Base-by-base conservation (phyloP, 2,329 filamentous ascomycete species). In the Lojkania enalia region DNA sequence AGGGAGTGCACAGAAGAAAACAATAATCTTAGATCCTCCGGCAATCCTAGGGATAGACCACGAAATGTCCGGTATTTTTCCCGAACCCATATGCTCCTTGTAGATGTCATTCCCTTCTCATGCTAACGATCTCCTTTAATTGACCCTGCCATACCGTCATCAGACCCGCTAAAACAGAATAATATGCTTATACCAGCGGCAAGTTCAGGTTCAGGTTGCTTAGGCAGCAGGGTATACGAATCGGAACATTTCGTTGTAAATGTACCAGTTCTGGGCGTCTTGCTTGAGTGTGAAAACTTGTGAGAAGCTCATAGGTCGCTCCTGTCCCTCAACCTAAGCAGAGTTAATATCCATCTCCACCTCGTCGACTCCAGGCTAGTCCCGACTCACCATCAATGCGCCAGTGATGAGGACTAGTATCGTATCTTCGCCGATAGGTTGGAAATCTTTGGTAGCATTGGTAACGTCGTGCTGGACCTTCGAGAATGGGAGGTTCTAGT, bases 231-330 rank as follows among this genome's bases (percentile, higher is more conserved):
- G 70, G 73, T 88, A 92, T 59, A 96, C 82, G 51, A 97, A 82
- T 75, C 88, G 88, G 84, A 97, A 97, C 70, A 97, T 76, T 72
- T 97, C 92, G 79, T 97, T 96, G 77, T 85, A 86, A 69, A 97
- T 87, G 71, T 83, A 96, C 78, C 87, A 96, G 74, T 79, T 84
- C 60, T 84, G 86, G 39, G 63, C 57, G 43, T 90, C 86, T 49
- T 83, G 85, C 55, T 83, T 73, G 52, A 97, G 85, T 73, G 95
- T 87, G 82, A 97, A 97, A 44, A 82, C 76, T 76, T 97, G 91
- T 44, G 85, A 85, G 76, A 91, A 99, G 80, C 83, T 90, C 86
- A 96, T 94, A 33, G 90, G 88, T 64, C 83, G 83, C 70, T 87
- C 79, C 73, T 90, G 84, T 58, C 91, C 90, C 55, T 96, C 90